These are phyloP conservation scores for Paulinella micropora DNA, from an alignment of 78 protist genomes.

Conservation along the genomic window DNA sequence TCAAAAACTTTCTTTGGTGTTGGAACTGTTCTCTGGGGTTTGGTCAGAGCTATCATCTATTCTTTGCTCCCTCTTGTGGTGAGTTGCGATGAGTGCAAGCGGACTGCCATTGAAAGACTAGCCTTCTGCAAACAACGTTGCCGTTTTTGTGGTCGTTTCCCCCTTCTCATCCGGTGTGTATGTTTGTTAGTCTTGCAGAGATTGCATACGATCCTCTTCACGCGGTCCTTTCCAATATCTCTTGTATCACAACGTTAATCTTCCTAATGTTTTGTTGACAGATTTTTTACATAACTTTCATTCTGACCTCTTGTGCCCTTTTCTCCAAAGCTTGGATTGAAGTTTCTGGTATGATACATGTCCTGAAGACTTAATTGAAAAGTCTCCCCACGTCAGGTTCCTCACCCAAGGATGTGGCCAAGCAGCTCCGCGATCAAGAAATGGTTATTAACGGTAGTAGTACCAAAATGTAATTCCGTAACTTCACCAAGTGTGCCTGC, in stretches of 20 bases:
- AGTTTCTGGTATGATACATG: slow-evolving; percentile 13
- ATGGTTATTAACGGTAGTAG: slow-evolving; percentile 55
- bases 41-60: too few relatives aligned
- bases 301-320: slow-evolving; percentile 90
- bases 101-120: too few relatives aligned
- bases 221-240: too few relatives aligned
- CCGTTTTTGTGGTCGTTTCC: neutral
- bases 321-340: slow-evolving; percentile 88
- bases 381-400: slow-evolving; percentile 60
- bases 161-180: neutral
- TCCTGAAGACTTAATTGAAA: neutral
- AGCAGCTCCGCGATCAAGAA: slow-evolving; percentile 76
- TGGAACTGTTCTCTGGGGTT: too few relatives aligned
- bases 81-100: too few relatives aligned
- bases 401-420: slow-evolving; percentile 84
- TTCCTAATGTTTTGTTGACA: too few relatives aligned
- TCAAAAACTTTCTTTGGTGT: too few relatives aligned
- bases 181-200: slow-evolving; percentile 41
- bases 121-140: too few relatives aligned
- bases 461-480: too few relatives aligned
- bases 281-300: slow-evolving; percentile 77
- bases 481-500: too few relatives aligned
- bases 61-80: too few relatives aligned
- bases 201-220: slow-evolving; percentile 86
- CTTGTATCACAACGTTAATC: too few relatives aligned